Conservation (phyloP, 2,329 filamentous ascomycete genomes). For the Fusarium verticillioides region DNA sequence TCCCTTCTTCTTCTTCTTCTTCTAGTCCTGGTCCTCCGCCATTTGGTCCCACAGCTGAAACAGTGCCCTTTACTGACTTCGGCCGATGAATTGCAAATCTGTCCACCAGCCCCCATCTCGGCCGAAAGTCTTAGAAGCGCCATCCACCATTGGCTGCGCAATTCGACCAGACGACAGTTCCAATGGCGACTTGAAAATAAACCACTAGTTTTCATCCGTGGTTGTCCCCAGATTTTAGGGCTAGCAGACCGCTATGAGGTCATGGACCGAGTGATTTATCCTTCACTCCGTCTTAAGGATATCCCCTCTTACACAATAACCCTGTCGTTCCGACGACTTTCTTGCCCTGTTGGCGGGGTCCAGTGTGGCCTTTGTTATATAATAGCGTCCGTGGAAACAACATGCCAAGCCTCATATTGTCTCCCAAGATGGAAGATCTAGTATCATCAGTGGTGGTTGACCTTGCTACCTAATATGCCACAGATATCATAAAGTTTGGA, state of each 20-base stretch:
- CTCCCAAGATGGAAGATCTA: background rate
- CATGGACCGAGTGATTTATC: conserved; percentile 30
- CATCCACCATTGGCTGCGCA: conserved; percentile 26
- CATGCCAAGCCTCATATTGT: background rate
- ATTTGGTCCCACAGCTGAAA: conserved; percentile 32
- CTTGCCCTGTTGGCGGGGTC: background rate
- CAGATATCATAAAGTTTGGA: background rate
- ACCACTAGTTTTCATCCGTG: conserved; percentile 11
- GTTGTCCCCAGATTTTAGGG: conserved; percentile 40
- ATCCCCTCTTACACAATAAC: background rate
- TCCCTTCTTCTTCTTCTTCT: conserved; percentile 37
- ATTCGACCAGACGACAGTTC: background rate
- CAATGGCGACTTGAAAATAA: conserved; percentile 16
- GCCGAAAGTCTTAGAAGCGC: conserved; percentile 20
- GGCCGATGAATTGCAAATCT: conserved; percentile 21
- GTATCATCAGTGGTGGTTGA: background rate
- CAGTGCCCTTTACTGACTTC: conserved; percentile 17
- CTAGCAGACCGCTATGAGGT: conserved; percentile 39
- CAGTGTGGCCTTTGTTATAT: background rate
- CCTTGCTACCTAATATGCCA: background rate
- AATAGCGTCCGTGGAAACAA: conserved; percentile 13
- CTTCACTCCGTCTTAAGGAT: background rate
- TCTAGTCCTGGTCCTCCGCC: conserved; percentile 30
- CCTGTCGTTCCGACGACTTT: conserved; percentile 25
- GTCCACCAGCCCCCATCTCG: conserved; percentile 25